A percentile compares a stretch with the other conserved stretches of the same genome.
Conservation (phyloP, 345 rosid species). For the Arabidopsis suecica region DNA sequence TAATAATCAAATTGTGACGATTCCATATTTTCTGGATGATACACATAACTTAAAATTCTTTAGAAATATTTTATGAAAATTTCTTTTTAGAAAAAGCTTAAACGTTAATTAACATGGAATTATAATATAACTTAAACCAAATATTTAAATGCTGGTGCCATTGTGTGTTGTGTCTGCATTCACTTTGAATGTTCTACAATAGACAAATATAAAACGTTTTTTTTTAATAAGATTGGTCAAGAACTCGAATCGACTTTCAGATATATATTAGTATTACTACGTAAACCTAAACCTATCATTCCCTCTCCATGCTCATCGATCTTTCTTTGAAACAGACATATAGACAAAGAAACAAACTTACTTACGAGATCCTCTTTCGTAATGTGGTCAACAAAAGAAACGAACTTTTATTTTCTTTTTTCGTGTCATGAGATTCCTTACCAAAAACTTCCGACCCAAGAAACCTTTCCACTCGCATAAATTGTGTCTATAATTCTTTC, state of each 20-base stretch:
- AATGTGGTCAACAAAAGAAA: constrained; percentile 37
- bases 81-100: no score
- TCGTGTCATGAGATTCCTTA: constrained; percentile 30
- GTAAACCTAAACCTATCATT: constrained; percentile 8
- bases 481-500: not conserved
- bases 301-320: not conserved
- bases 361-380: constrained; percentile 32
- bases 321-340: constrained; percentile 24
- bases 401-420: constrained; percentile 9
- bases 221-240: not conserved
- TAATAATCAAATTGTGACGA: no score
- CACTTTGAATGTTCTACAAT: not conserved
- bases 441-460: constrained; percentile 36
- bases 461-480: constrained; percentile 10
- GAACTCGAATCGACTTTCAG: not conserved
- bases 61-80: no score
- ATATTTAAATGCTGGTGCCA: no score
- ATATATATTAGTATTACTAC: not conserved
- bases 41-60: no score
- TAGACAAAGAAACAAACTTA: constrained; percentile 40
- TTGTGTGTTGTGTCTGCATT: no score
- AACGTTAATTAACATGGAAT: no score
- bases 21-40: no score
- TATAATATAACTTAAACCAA: no score
- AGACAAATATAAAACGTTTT: not conserved